Percentiles rank a stretch among this genome's conserved stretches.
These are phyloP conservation scores for Chlorokybus atmophyticus DNA, from an alignment of 139 green algal species.

Conservation along the genomic window DNA sequence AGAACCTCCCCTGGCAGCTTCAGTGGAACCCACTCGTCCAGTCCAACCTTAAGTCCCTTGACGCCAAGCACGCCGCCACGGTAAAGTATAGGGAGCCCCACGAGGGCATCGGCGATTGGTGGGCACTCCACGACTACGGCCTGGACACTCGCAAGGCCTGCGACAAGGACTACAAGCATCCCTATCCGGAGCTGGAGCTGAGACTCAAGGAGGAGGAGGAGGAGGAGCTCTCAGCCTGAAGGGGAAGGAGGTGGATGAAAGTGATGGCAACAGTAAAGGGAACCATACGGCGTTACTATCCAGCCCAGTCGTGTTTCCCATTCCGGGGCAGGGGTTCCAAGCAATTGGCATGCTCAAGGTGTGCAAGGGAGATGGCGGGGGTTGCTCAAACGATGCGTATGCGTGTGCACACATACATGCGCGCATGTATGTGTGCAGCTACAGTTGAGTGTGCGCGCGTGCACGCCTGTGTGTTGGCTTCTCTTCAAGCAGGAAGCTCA, in stretches of 20 bases:
- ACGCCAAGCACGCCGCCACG: slow-evolving; percentile 57
- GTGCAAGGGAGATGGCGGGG: too few relatives aligned
- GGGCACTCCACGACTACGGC: slow-evolving; percentile 88
- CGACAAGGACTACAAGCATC: slow-evolving; percentile 48
- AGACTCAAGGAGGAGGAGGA: background rate
- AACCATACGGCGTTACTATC: background rate
- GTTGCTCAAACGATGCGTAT: too few relatives aligned
- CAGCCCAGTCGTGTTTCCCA: slow-evolving; percentile 61
- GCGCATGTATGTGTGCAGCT: too few relatives aligned
- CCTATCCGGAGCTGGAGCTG: slow-evolving; percentile 47
- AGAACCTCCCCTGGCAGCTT: slow-evolving; percentile 53
- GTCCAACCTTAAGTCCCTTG: slow-evolving; percentile 40
- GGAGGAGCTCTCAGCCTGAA: background rate
- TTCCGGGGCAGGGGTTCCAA: slow-evolving; percentile 82
- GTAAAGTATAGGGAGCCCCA: slow-evolving; percentile 51
- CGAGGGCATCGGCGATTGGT: slow-evolving; percentile 73
- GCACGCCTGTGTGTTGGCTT: too few relatives aligned
- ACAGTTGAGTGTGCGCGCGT: too few relatives aligned
- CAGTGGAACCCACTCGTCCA: slow-evolving; percentile 31
- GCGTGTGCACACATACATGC: too few relatives aligned
- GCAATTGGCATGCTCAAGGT: slow-evolving; percentile 66
- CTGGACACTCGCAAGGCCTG: slow-evolving; percentile 54
- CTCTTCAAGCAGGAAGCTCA: too few relatives aligned
- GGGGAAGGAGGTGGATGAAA: slow-evolving; percentile 6
- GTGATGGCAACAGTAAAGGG: slow-evolving; percentile 2